phyloP scores from a whole-genome alignment of 2,329 filamentous ascomycete genomes.

The Alternaria atra region DNA sequence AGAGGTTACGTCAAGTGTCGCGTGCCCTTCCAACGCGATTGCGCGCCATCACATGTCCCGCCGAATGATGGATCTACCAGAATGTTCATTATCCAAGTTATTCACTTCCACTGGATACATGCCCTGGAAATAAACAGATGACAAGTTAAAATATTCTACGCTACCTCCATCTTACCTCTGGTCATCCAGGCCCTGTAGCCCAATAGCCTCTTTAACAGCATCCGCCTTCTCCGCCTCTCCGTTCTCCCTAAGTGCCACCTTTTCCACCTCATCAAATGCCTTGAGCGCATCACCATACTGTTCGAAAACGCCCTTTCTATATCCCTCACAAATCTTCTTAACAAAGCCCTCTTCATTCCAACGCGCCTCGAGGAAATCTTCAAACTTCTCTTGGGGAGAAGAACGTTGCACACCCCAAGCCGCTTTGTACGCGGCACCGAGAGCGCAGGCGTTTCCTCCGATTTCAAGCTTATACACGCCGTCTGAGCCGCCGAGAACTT shows the following conservation, averaged over 20 bases:
- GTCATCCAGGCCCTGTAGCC: conserved; percentile 9
- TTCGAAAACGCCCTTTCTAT: conserved; percentile 76
- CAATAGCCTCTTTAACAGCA: conserved; percentile 8
- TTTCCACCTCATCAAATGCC: conserved; percentile 63
- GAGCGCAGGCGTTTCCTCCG: conserved; percentile 91
- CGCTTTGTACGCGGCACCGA: conserved; percentile 95
- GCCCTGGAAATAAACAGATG: not conserved
- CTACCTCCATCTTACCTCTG: not conserved
- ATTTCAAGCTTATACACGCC: conserved; percentile 95
- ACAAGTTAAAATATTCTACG: not conserved
- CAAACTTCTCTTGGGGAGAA: conserved; percentile 74
- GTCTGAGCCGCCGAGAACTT: conserved; percentile 87
- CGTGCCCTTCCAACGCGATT: not conserved
- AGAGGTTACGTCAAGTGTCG: conserved; percentile 11
- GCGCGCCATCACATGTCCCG: conserved; percentile 7
- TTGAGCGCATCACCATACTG: conserved; percentile 78
- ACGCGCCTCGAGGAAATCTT: conserved; percentile 81
- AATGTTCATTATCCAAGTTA: not conserved
- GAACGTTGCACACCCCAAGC: conserved; percentile 85
- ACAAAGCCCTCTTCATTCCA: conserved; percentile 90
- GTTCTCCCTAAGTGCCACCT: conserved; percentile 18
- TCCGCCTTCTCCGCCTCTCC: conserved; percentile 10
- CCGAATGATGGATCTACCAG: not conserved
- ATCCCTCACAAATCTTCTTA: conserved; percentile 83
- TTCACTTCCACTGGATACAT: accelerated